Percentiles rank a stretch among this genome's conserved stretches.
These are phyloP conservation scores for Apiospora koreana DNA, from an alignment of 2,329 filamentous ascomycete genomes.

Conservation along the genomic window DNA sequence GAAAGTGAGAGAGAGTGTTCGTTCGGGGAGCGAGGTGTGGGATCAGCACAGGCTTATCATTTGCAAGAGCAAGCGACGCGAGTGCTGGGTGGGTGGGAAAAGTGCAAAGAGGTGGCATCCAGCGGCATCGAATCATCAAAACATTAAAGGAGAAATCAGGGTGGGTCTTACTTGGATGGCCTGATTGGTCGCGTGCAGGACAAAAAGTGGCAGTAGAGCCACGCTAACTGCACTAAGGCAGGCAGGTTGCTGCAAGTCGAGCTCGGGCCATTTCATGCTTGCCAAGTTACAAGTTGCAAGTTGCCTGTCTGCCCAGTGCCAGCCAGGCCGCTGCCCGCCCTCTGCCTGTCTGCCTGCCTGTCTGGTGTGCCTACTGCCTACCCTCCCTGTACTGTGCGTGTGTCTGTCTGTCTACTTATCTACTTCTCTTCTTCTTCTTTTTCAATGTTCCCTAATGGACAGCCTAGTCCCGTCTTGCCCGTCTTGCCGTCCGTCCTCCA, in stretches of 20 bases:
- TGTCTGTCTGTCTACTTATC: background rate
- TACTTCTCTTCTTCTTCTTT: no score
- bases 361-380: no score
- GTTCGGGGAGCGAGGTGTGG: background rate
- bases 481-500: no score
- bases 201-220: background rate
- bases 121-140: conserved; percentile 11
- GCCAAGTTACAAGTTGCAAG: no score
- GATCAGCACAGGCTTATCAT: conserved; percentile 8
- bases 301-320: background rate
- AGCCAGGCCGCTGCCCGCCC: background rate
- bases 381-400: background rate
- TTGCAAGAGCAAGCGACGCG: background rate
- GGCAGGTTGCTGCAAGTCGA: conserved; percentile 3
- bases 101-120: background rate
- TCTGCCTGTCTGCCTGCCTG: background rate
- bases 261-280: conserved; percentile 3
- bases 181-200: background rate
- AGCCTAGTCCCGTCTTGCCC: background rate
- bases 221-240: background rate
- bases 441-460: no score
- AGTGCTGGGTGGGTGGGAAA: background rate
- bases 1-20: background rate
- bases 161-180: background rate
- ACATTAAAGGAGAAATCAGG: conserved; percentile 9